These are phyloP conservation scores for Marchantia polymorpha DNA, from an alignment of 225 moss, liverwort and hornwort species.

Conservation along the genomic window DNA sequence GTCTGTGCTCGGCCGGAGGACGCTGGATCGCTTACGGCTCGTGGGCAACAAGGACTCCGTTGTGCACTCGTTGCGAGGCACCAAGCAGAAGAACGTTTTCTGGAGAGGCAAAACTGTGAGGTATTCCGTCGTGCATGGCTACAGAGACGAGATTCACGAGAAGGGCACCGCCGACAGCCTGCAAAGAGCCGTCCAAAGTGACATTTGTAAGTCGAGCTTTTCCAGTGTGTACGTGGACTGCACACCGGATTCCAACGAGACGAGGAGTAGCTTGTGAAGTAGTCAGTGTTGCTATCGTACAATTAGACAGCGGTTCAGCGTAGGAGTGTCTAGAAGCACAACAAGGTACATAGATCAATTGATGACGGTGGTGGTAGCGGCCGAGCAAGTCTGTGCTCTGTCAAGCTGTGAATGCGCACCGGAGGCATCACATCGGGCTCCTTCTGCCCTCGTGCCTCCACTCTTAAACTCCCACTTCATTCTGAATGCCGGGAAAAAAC, in stretches of 20 bases:
- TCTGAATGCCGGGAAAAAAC: slow-evolving; percentile 8
- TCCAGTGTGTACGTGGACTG: slow-evolving; percentile 25
- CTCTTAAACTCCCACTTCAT: not conserved
- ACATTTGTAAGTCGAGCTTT: slow-evolving; percentile 20
- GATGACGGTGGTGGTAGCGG: not conserved
- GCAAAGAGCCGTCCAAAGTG: slow-evolving; percentile 10
- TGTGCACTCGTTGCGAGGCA: slow-evolving; percentile 28
- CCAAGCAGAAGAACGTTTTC: slow-evolving; percentile 26
- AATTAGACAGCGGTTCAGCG: not conserved
- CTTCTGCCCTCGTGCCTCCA: not conserved
- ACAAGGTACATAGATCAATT: not conserved
- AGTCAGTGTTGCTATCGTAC: not conserved
- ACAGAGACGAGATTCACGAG: slow-evolving; percentile 16
- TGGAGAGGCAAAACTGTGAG: slow-evolving; percentile 18
- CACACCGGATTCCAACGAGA: not conserved
- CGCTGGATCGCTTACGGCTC: slow-evolving; percentile 21
- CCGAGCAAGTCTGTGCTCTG: not conserved
- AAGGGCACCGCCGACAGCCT: slow-evolving; percentile 10
- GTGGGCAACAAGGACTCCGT: slow-evolving; percentile 27
- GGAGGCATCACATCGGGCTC: not conserved
- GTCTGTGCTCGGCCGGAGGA: slow-evolving; percentile 22
- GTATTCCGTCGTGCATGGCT: slow-evolving; percentile 25
- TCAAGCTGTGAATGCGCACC: not conserved
- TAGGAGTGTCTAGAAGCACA: not conserved
- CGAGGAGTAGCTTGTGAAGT: slow-evolving; percentile 16